A percentile compares a stretch with the other conserved stretches of the same genome.
Conservation (phyloP, 495 filamentous ascomycete genomes). For the Penicillium angulare region DNA sequence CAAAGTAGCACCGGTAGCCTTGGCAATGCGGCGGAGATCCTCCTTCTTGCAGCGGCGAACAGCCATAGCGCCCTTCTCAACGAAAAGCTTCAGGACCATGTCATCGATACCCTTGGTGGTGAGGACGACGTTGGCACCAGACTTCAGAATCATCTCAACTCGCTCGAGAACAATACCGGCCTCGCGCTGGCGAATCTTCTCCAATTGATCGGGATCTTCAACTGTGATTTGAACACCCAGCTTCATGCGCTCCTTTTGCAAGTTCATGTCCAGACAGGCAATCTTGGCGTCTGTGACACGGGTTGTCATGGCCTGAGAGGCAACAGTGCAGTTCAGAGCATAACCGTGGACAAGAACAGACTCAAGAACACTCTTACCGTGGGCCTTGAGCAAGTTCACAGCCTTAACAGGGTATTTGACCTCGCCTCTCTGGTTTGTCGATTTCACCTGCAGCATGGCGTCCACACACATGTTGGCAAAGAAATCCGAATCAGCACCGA, state of each 20-base stretch:
- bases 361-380: conserved; percentile 88
- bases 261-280: conserved; percentile 94
- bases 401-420: conserved; percentile 98
- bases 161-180: conserved; percentile 90
- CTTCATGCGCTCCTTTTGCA: conserved; percentile 99
- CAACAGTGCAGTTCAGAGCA: conserved; percentile 97
- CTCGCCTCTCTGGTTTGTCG: conserved; percentile 84
- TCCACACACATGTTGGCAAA: conserved; percentile 97
- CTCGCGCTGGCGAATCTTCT: conserved; percentile 93
- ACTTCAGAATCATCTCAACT: conserved; percentile 96
- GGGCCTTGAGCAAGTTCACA: conserved; percentile 97
- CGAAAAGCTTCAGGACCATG: conserved; percentile 87
- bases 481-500: conserved; percentile 93
- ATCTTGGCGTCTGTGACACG: conserved; percentile 93
- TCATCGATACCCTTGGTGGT: conserved; percentile 99
- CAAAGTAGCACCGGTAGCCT: conserved; percentile 90
- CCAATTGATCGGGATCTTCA: conserved; percentile 93
- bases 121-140: conserved; percentile 92
- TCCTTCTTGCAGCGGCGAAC: conserved; percentile 98
- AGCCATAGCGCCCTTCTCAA: conserved; percentile 94
- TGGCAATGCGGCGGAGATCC: conserved; percentile 92
- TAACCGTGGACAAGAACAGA: conserved; percentile 94
- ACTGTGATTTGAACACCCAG: conserved; percentile 97
- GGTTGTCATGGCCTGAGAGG: conserved; percentile 96
- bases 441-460: conserved; percentile 93